A percentile compares a stretch with the other conserved stretches of the same genome.
Conservation (phyloP, 768 basidiomycete species). For the Termitomyces sp. region DNA sequence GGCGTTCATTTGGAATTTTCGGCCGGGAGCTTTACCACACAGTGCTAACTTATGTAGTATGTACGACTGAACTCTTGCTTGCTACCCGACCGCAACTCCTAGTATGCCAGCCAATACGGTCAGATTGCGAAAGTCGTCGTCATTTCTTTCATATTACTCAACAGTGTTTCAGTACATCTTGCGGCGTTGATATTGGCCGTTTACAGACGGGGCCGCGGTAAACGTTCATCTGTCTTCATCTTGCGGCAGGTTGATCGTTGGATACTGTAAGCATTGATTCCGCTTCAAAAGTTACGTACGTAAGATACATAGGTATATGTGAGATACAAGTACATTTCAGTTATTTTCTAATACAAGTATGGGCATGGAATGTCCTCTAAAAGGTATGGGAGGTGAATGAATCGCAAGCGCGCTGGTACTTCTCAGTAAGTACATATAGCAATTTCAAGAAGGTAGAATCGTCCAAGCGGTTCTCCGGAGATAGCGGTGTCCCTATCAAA, state of each 20-base stretch:
- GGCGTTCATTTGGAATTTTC: background rate
- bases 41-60: too few species aligned
- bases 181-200: background rate
- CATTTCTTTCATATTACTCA: background rate
- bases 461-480: background rate
- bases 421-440: background rate
- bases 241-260: background rate
- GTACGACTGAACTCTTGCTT: too few species aligned
- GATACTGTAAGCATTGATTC: background rate
- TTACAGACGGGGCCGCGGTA: background rate
- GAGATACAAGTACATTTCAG: background rate
- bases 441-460: background rate
- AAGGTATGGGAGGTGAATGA: background rate
- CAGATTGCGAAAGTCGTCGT: too few species aligned
- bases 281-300: too few species aligned
- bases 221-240: background rate
- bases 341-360: background rate
- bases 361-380: background rate
- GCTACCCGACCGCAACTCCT: too few species aligned
- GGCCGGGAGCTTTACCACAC: background rate
- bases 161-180: background rate
- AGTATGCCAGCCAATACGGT: background rate
- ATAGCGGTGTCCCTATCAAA: conserved; percentile 5
- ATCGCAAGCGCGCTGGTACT: background rate
- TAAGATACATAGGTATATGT: background rate